Base-by-base conservation (phyloP, 345 rosid species). In the Lumnitzera racemosa region DNA sequence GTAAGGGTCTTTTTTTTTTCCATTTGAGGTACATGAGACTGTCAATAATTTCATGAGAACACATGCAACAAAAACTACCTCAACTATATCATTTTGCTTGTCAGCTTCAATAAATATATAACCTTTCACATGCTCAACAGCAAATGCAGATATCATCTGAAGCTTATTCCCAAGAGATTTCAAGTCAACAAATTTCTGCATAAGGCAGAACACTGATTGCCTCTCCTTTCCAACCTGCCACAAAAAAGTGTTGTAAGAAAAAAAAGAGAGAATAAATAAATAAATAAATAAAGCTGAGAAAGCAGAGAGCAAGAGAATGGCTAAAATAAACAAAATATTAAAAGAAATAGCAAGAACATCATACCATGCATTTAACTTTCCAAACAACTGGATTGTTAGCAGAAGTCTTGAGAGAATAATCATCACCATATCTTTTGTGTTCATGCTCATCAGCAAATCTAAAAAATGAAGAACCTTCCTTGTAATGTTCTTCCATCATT, bases 291-390 rank as follows among this genome's bases (percentile, higher is more conserved):
- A 5, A 47, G 25, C 4, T 5, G 52, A 57, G 48, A 27, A 9
- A 36, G 54, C 56, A 51, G 46, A 41, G 49, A 62, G 53, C 17
- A 2, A 51, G n/a, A 2, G 10, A 25, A 47, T 41, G 59, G 49
- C 47, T 46, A n/a, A 31, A 13, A 46, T 12, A 13, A 25, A 56
- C 13, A 24, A 51, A 51, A 70, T 20, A 17, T n/a, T 27, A 27
- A n/a, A 57, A 6, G 12, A 43, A 60, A 48, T 24, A 24, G 53
- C 13, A 46, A 17, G 46, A 4, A 50, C 31, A 76, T 51, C n/a
- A 64, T 84, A 94, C 97, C 88, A 66, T 64, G 75, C 99, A 94
- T 77, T 94, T 94, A 61, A 94, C 86, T 80, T 90, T 90, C 97
- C 99, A 94, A 54, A 86, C 62, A 9, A 69, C 74, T 55, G 97